A percentile compares a stretch with the other conserved stretches of the same genome.
Conservation (phyloP, 1,284 basidiomycete genomes). For the Cryptococcus sp. region DNA sequence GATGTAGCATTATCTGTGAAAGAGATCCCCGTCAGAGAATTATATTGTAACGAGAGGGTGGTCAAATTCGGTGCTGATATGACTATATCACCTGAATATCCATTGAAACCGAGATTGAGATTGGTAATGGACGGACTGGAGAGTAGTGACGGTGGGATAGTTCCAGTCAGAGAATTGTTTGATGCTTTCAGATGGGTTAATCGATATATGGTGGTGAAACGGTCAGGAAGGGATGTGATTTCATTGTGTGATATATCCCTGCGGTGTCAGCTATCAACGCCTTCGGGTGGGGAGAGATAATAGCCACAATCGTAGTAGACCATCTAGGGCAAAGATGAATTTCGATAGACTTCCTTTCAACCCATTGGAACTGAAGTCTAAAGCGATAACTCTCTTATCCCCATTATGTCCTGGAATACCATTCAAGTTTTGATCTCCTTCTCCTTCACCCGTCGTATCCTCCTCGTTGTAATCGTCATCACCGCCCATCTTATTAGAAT, state of each 20-base stretch:
- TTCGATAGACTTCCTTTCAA: constrained; percentile 6
- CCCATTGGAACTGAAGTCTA: constrained; percentile 8
- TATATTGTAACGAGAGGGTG: constrained; percentile 2
- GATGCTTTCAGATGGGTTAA: constrained; percentile 14
- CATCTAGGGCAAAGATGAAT: constrained; percentile 11
- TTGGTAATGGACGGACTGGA: constrained; percentile 5
- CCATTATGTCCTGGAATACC: neutral
- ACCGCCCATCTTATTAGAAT: neutral
- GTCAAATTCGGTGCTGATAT: neutral
- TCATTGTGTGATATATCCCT: constrained; percentile 18
- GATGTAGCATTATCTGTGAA: neutral
- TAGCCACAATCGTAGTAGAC: constrained; percentile 13
- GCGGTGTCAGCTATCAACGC: neutral
- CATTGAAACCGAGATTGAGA: constrained; percentile 16
- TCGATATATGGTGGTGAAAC: constrained; percentile 6
- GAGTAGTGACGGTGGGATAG: constrained; percentile 9
- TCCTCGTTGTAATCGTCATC: neutral
- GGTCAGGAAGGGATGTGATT: constrained; percentile 10
- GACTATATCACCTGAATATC: constrained; percentile 4
- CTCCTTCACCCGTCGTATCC: neutral
- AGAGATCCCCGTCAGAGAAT: constrained; percentile 4
- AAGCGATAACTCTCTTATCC: constrained; percentile 5
- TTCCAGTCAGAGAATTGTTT: constrained; percentile 5
- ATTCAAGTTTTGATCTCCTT: neutral
- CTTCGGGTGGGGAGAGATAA: neutral